A percentile compares a stretch with the other conserved stretches of the same genome.
These are phyloP conservation scores for Alternaria arborescens DNA, from an alignment of 2,329 filamentous ascomycete species.

Conservation along the genomic window DNA sequence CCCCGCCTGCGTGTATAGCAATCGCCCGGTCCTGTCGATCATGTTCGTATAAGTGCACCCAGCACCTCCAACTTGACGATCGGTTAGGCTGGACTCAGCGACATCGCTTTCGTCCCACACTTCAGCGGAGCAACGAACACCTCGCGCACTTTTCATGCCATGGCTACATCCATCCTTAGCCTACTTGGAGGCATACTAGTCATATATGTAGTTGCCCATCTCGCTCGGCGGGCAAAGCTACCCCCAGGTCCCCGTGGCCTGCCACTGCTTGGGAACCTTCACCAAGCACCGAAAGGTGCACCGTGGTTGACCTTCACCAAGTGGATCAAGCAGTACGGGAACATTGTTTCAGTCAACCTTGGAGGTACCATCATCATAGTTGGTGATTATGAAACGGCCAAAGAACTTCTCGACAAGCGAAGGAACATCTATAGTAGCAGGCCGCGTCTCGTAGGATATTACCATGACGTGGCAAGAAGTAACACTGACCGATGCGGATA, in stretches of 20 bases:
- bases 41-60: not conserved
- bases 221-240: not conserved
- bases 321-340: slow-evolving; percentile 49
- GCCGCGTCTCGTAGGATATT: slow-evolving; percentile 52
- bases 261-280: slow-evolving; percentile 46
- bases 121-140: not conserved
- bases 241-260: slow-evolving; percentile 42
- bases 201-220: not conserved
- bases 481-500: not conserved
- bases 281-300: slow-evolving; percentile 36
- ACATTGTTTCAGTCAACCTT: slow-evolving; percentile 44
- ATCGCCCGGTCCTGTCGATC: not conserved
- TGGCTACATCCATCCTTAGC: not conserved
- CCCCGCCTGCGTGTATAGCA: not conserved
- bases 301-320: slow-evolving; percentile 39
- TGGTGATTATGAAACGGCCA: slow-evolving; percentile 58
- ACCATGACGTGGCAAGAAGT: not conserved
- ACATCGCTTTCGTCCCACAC: not conserved
- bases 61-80: not conserved
- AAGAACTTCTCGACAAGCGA: slow-evolving; percentile 63
- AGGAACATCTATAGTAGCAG: slow-evolving; percentile 59
- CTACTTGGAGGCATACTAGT: not conserved
- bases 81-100: not conserved
- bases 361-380: slow-evolving; percentile 51
- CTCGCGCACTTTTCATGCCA: not conserved